Evolutionary conservation across 2,329 filamentous ascomycete genomes (phyloP), one percentile per base, ranked within the genome.

Genomic region (Arthroderma sp.): DNA sequence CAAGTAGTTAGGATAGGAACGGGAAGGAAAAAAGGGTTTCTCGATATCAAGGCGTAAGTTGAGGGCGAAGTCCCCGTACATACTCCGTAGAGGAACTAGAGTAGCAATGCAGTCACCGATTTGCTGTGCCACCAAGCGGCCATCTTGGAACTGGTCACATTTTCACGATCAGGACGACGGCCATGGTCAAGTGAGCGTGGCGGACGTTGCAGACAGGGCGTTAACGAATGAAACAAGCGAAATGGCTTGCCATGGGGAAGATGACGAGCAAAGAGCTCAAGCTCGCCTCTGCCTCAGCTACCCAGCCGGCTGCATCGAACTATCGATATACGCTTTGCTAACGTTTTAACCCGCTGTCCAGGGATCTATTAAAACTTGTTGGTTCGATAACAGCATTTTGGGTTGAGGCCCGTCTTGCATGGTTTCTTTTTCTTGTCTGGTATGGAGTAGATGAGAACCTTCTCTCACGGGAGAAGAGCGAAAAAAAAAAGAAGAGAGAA

Each of bases 71-170:
- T 4, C 28, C 25, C 21, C 43, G 23, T 51, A 33, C 15, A 49
- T 49, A 35, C 2, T n/a, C n/a, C n/a, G n/a, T n/a, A n/a, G 23
- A 19, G n/a, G n/a, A 17, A 51, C 2, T 11, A 51, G 28, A 47
- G 19, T 19, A 47, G 28, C 19, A 25, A 19, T 21, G 21, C 9
- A 23, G 41, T 23, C 19, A 47, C 4, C 21, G 21, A 23, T 31
- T 4, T 17, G 17, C 47, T n/a, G 47, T 51, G 47, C 47, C 47
- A 51, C 47, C 28, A 19, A n/a, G 47, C 47, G 28, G 19, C 13
- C 47, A 51, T 33, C 47, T 33, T 51, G 47, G 47, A 19, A 51
- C 47, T 51, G 47, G 47, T 51, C 47, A 51, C 47, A 51, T 51
- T n/a, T n/a, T 33, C 25, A 51, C n/a, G 21, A 33, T 15, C 47